These are phyloP conservation scores for Aspergillus spinulosporus DNA, from an alignment of 2,329 filamentous ascomycete genomes.

Conservation along the genomic window DNA sequence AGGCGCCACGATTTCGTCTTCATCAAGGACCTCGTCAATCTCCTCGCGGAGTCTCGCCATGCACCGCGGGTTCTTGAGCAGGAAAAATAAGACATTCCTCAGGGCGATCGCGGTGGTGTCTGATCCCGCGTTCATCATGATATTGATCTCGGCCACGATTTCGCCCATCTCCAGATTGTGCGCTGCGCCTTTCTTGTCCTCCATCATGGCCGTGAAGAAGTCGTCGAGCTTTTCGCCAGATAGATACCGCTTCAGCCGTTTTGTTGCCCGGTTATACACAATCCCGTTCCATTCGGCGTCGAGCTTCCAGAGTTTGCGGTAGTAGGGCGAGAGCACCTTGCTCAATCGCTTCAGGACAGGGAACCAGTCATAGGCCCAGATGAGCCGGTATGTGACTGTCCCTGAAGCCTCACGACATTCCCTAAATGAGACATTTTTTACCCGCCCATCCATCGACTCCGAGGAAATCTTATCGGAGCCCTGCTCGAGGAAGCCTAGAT, in stretches of 20 bases:
- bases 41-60: conserved; percentile 48
- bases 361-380: conserved; percentile 48
- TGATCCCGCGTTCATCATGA: conserved; percentile 51
- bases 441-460: conserved; percentile 48
- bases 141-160: conserved; percentile 55
- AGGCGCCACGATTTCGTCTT: conserved; percentile 47
- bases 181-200: conserved; percentile 47
- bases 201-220: conserved; percentile 60
- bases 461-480: conserved; percentile 49
- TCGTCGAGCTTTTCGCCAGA: conserved; percentile 58
- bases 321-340: conserved; percentile 44
- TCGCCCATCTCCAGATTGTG: conserved; percentile 58
- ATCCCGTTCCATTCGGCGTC: conserved; percentile 2
- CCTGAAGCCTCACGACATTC: conserved; percentile 52
- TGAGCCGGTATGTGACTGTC: conserved; percentile 47
- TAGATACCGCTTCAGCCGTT: conserved; percentile 28
- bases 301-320: not conserved
- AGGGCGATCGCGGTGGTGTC: conserved; percentile 56
- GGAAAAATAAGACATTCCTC: conserved; percentile 54
- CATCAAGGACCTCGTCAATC: conserved; percentile 37
- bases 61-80: conserved; percentile 51
- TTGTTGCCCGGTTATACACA: not conserved
- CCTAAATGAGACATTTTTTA: conserved; percentile 50
- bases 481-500: conserved; percentile 53
- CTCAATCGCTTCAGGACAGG: conserved; percentile 50